phyloP scores from a whole-genome alignment of 2,329 filamentous ascomycete species.

The Westerdykella ornata region DNA sequence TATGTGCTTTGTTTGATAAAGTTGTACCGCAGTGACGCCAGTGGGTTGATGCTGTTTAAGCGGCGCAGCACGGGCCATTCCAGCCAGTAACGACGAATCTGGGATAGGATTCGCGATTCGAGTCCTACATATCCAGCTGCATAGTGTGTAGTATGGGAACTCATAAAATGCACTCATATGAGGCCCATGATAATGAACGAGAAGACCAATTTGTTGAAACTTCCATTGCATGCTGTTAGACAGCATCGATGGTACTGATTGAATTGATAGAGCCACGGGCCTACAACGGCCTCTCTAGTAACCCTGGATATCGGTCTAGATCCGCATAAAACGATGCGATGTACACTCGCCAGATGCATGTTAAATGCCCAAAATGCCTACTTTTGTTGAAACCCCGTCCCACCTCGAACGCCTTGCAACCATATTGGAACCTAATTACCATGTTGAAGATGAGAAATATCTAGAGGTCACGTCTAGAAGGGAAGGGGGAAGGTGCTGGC shows the following conservation, averaged over 20 bases:
- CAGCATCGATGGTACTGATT: not conserved
- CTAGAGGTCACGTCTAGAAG: constrained; percentile 43
- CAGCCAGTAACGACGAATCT: no score
- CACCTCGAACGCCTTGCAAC: constrained; percentile 13
- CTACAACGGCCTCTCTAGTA: not conserved
- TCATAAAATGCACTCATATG: no score
- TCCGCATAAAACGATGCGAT: not conserved
- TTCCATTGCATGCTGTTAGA: not conserved
- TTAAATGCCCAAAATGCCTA: constrained; percentile 16
- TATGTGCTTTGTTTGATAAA: not conserved
- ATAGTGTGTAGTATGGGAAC: no score
- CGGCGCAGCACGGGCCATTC: no score
- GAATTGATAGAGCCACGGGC: not conserved
- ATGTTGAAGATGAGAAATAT: constrained; percentile 1
- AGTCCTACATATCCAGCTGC: no score
- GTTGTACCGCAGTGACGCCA: no score
- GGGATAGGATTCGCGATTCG: no score
- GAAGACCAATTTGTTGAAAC: no score
- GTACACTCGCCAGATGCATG: constrained; percentile 7
- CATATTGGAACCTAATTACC: constrained; percentile 5
- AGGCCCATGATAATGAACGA: no score
- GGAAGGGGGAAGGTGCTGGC: constrained; percentile 87
- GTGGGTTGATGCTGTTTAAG: no score
- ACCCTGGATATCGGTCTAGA: not conserved
- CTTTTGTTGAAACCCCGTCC: constrained; percentile 21